phyloP scores from a whole-genome alignment of 768 basidiomycete species.

The Calvatia gigantea region DNA sequence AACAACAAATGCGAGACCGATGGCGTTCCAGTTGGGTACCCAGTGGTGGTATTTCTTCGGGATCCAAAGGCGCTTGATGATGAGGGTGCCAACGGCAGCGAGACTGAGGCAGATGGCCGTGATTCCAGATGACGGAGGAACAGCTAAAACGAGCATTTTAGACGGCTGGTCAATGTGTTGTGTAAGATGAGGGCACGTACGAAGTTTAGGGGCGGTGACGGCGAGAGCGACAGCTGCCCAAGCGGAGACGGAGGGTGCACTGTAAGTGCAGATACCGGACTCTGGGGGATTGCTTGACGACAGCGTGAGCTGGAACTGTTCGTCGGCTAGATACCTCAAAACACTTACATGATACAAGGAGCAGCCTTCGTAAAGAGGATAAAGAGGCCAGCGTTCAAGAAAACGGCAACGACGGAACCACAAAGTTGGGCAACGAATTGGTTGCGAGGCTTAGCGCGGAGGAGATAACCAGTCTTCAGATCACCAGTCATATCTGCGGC shows the following conservation, averaged over 20 bases:
- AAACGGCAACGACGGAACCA: conserved; percentile 57
- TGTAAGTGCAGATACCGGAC: conserved; percentile 41
- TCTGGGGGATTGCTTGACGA: conserved; percentile 23
- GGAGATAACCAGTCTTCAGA: conserved; percentile 66
- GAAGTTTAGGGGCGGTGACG: conserved; percentile 45
- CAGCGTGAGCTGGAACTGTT: not conserved
- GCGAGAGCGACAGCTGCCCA: conserved; percentile 57
- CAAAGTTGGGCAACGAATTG: conserved; percentile 60
- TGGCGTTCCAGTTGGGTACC: conserved; percentile 55
- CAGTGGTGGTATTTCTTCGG: conserved; percentile 47
- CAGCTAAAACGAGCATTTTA: conserved; percentile 26
- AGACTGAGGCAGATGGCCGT: conserved; percentile 53
- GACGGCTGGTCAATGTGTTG: no score
- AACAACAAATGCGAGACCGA: conserved; percentile 52
- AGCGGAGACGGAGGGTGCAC: conserved; percentile 52
- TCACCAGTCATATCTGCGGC: conserved; percentile 66
- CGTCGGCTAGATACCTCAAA: not conserved
- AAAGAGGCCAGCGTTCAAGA: conserved; percentile 56
- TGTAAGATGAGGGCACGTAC: conserved; percentile 20
- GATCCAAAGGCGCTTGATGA: conserved; percentile 42
- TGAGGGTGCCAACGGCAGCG: conserved; percentile 38
- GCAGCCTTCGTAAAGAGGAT: conserved; percentile 60
- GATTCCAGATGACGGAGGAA: conserved; percentile 53
- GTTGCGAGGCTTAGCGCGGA: conserved; percentile 58
- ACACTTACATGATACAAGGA: conserved; percentile 53